Base-by-base conservation (phyloP, 2,329 filamentous ascomycete species). In the Lomentospora prolificans region DNA sequence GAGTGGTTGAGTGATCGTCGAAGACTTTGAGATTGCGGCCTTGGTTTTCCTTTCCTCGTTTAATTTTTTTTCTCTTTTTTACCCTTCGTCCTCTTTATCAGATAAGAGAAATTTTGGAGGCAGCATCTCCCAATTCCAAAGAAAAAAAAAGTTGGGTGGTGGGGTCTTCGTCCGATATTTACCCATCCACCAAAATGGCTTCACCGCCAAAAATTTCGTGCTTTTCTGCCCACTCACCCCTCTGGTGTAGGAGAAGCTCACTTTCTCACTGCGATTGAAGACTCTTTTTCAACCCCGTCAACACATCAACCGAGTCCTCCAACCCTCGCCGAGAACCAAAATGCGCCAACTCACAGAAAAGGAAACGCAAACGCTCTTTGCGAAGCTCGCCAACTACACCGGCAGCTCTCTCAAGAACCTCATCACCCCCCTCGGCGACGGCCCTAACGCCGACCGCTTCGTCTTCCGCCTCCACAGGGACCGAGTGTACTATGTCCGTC, bases 321-420 rank as follows among this genome's bases (percentile, higher is more conserved):
- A n/a, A 33, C 30, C 30, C 30, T 33, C 30, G 7, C 30, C 30
- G 12, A 33, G 30, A 33, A 6, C 55, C 63, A 81, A 64, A 50
- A 95, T 95, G 89, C 82, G 90, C 56, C 82, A 86, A 54, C 82
- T 96, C 62, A 94, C 90, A 57, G 90, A 90, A 70, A 72, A 76
- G 66, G 87, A 90, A 73, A 88, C 85, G 57, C 83, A 88, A 69
- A 88, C 87, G 1, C 83, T 96, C 64, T 95, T 96, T 72, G 82
- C 86, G 63, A 96, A 97, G 76, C 83, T 99, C 41, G 94, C 94
- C 57, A 89, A 90, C 70, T 99, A 97, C 76, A 94, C 89, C 24
- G 90, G 91, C 62, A 82, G 81, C 64, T 91, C 88, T 17, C 80
- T 96, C 63, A 92, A 90, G 71, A 85, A 90, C 70, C 81, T 96